These are phyloP conservation scores for Geosmithia morbida DNA, from an alignment of 2,329 filamentous ascomycete genomes.

Conservation along the genomic window DNA sequence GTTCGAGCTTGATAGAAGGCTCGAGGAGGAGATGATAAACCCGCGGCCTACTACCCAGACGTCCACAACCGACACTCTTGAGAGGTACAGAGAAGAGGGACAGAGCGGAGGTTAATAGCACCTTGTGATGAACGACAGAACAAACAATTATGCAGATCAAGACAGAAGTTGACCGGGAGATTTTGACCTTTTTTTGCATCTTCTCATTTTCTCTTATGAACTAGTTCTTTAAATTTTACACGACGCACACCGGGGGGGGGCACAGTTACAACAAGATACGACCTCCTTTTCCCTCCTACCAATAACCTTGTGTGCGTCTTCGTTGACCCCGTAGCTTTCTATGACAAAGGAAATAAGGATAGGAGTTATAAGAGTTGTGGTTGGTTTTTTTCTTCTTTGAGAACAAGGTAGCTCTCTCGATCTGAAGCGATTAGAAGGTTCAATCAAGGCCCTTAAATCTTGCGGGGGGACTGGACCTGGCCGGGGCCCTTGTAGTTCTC, in stretches of 20 bases:
- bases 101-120: conserved; percentile 29
- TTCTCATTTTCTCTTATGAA: background rate
- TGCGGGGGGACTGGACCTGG: conserved; percentile 57
- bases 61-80: conserved; percentile 15
- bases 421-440: background rate
- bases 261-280: background rate
- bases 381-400: background rate
- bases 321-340: conserved; percentile 2
- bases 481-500: conserved; percentile 67
- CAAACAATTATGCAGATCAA: too few species aligned
- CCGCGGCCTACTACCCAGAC: background rate
- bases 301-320: background rate
- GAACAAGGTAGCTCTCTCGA: background rate
- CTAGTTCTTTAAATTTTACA: background rate
- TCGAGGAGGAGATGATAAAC: conserved; percentile 45
- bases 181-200: conserved; percentile 2
- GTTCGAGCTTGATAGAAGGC: conserved; percentile 52
- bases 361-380: conserved; percentile 2
- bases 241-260: background rate
- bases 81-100: conserved; percentile 29
- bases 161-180: background rate
- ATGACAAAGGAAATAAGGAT: conserved; percentile 5
- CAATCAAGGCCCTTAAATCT: conserved; percentile 13
- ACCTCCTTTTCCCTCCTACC: background rate
- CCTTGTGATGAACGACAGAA: conserved; percentile 1